These are phyloP conservation scores for Ogataea philodendri DNA, from an alignment of 805 yeast species.

Conservation along the genomic window DNA sequence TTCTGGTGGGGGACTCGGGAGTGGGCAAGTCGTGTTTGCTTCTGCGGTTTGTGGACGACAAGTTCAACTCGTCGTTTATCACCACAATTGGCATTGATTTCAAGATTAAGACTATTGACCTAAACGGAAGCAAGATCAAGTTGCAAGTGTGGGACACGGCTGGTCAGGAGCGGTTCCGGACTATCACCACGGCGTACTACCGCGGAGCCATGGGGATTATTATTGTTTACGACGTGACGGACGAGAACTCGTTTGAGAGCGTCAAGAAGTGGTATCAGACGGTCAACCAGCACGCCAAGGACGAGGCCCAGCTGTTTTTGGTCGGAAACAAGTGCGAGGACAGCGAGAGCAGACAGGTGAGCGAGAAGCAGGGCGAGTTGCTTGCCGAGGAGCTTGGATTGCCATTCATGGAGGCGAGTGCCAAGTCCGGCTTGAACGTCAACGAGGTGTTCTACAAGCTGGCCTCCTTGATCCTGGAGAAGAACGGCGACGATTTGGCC, in stretches of 20 bases:
- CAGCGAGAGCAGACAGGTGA: constrained; percentile 79
- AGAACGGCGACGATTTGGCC: constrained; percentile 48
- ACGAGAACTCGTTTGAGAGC: constrained; percentile 87
- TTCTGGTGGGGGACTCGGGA: constrained; percentile 89
- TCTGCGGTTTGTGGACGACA: constrained; percentile 92
- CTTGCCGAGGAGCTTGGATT: constrained; percentile 83
- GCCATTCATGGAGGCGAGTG: constrained; percentile 94
- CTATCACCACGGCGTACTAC: constrained; percentile 89
- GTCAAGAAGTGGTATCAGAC: constrained; percentile 95
- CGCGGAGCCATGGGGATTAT: constrained; percentile 89
- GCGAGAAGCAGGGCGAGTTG: constrained; percentile 85
- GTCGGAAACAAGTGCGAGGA: constrained; percentile 97
- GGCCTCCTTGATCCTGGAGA: constrained; percentile 83
- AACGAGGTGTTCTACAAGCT: constrained; percentile 88
- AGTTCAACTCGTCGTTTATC: constrained; percentile 93
- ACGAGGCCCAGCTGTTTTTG: constrained; percentile 88
- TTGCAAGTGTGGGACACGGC: constrained; percentile 97
- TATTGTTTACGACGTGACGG: constrained; percentile 80
- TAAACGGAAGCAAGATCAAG: constrained; percentile 89
- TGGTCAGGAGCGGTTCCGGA: constrained; percentile 94
- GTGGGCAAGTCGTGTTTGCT: constrained; percentile 88
- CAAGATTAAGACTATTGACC: constrained; percentile 92
- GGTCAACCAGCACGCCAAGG: constrained; percentile 94
- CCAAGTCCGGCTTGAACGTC: constrained; percentile 89
- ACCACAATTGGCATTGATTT: constrained; percentile 98